Evolutionary conservation across 2,329 filamentous ascomycete genomes (phyloP), one percentile per base, ranked within the genome.

Genomic region (Trichoderma citrinoviride): DNA sequence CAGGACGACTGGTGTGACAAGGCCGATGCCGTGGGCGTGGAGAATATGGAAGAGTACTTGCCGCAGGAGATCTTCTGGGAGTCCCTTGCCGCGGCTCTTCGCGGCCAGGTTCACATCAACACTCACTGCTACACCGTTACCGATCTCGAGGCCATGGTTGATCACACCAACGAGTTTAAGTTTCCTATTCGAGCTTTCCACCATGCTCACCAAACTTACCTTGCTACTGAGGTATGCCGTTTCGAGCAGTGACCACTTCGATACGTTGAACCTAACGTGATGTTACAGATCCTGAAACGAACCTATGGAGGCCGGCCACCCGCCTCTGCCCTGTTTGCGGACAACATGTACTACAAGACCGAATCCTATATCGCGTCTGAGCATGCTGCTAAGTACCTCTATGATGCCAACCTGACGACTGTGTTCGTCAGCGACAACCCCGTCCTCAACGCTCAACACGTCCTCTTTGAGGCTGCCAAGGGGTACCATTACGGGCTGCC

Each of bases 381-480:
- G 72, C 84, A 84, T 66, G 87, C 88, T 1, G 88, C 87, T 27
- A 90, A 89, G 72, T 80, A 86, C 4, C 80, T 91, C 0, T 86
- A 86, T 68, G 87, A 90, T 23, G 81, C 84, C 64, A 87, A 85
- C 27, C 79, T 91, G 37, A 89, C 87, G 0, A 82, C 87, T 1
- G 83, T 89, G 23, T 90, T 89, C 68, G 87, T 90, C n/a, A 87
- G 84, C 66, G 87, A 90, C 71, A 91, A 90, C 71, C 88, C 88
- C 0, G 87, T 90, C 0, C 74, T 90, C 61, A 90, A 90, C 69
- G 87, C 87, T 1, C 88, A 90, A 73, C 87, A 90, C 67, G 86
- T 90, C 3, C 77, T 90, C 0, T 88, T 89, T 54, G 88, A 87
- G 71, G 85, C 85, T 8, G 85, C 84, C 55, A 87, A 86, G 74